Evolutionary conservation across 2,329 filamentous ascomycete genomes (phyloP).

Genomic region (Microsporum audouinii): DNA sequence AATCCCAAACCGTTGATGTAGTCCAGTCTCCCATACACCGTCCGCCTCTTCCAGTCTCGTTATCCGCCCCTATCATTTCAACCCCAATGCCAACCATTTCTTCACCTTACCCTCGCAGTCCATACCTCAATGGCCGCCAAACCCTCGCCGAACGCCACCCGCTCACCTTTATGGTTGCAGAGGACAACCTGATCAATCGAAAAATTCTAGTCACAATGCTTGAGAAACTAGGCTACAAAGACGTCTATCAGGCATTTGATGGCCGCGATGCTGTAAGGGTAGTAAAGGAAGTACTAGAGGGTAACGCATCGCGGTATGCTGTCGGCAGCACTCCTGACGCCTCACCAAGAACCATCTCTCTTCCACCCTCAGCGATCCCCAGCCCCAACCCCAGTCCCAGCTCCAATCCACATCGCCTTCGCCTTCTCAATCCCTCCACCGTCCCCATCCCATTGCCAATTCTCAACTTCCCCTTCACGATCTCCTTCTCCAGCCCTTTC

Average conservation of each 20-base stretch:
- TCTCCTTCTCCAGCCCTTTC: background rate
- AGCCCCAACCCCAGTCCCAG: background rate
- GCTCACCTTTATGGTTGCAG: constrained; percentile 56
- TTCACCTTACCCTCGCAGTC: background rate
- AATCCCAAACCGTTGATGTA: constrained; percentile 29
- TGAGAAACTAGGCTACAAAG: constrained; percentile 53
- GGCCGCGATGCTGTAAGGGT: constrained; percentile 55
- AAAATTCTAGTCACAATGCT: constrained; percentile 57
- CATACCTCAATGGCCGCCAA: constrained; percentile 19
- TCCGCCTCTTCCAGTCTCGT: background rate
- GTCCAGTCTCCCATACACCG: background rate
- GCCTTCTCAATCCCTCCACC: background rate
- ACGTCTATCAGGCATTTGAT: constrained; percentile 55
- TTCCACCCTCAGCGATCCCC: background rate
- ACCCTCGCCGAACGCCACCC: constrained; percentile 50
- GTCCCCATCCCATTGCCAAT: background rate
- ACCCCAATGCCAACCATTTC: background rate
- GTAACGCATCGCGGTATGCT: background rate
- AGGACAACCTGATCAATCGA: constrained; percentile 63
- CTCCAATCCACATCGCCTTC: background rate
- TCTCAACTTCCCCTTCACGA: background rate
- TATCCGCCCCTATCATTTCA: background rate
- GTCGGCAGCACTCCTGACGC: background rate
- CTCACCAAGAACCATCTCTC: background rate
- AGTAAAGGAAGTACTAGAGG: constrained; percentile 39